Conservation (phyloP, 73 alveolate genomes). For the Breviolum minutum region DNA sequence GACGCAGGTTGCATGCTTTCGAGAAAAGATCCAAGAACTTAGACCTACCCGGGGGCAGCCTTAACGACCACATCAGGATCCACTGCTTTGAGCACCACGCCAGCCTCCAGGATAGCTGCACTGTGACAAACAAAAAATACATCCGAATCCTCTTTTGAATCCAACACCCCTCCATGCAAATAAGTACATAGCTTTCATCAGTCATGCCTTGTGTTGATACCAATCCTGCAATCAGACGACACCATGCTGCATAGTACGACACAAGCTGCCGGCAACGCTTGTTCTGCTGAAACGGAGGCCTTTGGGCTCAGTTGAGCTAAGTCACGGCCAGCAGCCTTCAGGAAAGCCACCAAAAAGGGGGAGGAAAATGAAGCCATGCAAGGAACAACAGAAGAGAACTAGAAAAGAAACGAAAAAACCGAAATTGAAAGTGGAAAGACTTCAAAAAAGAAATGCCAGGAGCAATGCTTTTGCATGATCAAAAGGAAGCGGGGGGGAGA, state of each 20-base stretch:
- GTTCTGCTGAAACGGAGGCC: neutral
- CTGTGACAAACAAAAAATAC: neutral
- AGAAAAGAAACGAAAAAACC: too few relatives aligned
- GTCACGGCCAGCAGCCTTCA: slow-evolving; percentile 31
- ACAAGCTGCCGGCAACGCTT: too few relatives aligned
- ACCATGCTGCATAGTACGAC: neutral
- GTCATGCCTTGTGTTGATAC: slow-evolving; percentile 19
- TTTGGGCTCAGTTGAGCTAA: slow-evolving; percentile 26
- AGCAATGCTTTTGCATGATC: too few relatives aligned
- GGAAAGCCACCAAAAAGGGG: too few relatives aligned
- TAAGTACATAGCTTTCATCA: neutral
- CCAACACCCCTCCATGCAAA: too few relatives aligned
- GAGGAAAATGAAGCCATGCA: too few relatives aligned
- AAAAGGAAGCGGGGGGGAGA: too few relatives aligned
- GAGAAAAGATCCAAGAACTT: neutral
- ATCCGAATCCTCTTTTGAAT: neutral
- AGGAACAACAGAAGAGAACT: too few relatives aligned
- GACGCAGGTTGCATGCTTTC: too few relatives aligned
- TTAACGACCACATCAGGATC: slow-evolving; percentile 70
- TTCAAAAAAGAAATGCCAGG: too few relatives aligned
- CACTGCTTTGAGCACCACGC: slow-evolving; percentile 70
- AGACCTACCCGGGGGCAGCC: neutral
- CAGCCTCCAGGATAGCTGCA: neutral
- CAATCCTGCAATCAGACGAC: neutral
- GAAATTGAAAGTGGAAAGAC: too few relatives aligned